Evolutionary conservation across 2,329 filamentous ascomycete species (phyloP), one percentile per base, ranked within the genome.

Genomic region (Aspergillus melleus): DNA sequence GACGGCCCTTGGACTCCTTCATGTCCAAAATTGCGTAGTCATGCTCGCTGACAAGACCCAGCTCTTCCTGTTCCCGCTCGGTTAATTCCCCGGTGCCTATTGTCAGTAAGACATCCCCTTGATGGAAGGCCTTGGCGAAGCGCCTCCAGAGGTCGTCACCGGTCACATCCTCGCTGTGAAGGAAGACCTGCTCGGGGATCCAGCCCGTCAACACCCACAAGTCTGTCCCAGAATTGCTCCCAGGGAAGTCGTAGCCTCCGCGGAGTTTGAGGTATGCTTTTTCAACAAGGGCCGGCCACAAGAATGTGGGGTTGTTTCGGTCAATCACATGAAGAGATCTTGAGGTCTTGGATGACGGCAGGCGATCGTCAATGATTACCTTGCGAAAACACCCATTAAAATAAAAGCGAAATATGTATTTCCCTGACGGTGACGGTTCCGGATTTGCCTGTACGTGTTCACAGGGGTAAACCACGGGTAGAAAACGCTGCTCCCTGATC

Each of bases 221-320:
- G 75, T 99, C 95, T 2, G 94, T 98, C 11, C 92, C 93, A 0
- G 94, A 98, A 74, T 98, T 98, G 70, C 95, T 98, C 8, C 95
- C 95, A 0, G 95, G 94, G 66, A 99, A 99, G 71, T 99, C 93
- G 73, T 99, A 99, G 36, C 95, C 95, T 29, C 95, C 95, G 58
- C 94, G 86, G 11, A 98, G 87, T 79, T 98, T 99, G 1, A 99
- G 81, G 68, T 99, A 99, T 0, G 95, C 95, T 72, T 99, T 99
- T 73, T 99, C 95, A 16, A 98, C 80, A 4, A 99, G 81, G 2
- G 94, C 92, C 6, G 95, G 95, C 92, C 94, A 98, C 14, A 98
- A 78, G 14, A 96, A 81, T n/a, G 79, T 82, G 4, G 90, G 89
- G 64, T 96, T 92, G 47, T 88, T 88, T 39, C 92, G 86, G 69